These are phyloP conservation scores for Hypoxylon sp. DNA, from an alignment of 2,329 filamentous ascomycete species.

Conservation along the genomic window DNA sequence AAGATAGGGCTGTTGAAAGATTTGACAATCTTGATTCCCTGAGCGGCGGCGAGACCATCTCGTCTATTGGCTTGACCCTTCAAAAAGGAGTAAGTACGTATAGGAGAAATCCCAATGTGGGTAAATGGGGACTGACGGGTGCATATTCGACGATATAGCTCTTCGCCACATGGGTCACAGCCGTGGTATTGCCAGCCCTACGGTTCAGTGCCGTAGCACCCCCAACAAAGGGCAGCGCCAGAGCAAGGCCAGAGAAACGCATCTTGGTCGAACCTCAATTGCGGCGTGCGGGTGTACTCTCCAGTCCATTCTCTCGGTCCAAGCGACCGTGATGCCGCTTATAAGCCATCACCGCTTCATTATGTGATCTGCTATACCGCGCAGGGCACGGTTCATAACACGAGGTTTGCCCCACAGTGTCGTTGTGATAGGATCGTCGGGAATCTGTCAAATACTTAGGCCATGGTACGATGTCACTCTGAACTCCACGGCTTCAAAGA, in stretches of 20 bases:
- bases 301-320: neutral
- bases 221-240: constrained; percentile 13
- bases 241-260: constrained; percentile 18
- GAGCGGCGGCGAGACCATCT: constrained; percentile 34
- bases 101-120: no score
- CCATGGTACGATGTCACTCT: constrained; percentile 20
- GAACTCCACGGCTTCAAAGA: constrained; percentile 13
- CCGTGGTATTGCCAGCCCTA: constrained; percentile 14
- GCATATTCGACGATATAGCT: constrained; percentile 40
- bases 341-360: constrained; percentile 2
- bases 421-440: constrained; percentile 2
- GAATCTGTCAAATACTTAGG: neutral
- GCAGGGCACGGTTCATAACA: constrained; percentile 9
- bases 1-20: constrained; percentile 43
- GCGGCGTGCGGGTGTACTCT: neutral
- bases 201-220: constrained; percentile 15
- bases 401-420: constrained; percentile 19
- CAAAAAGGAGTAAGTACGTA: no score
- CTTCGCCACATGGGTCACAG: constrained; percentile 19
- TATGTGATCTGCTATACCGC: neutral
- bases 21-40: constrained; percentile 36
- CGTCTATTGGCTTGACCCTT: constrained; percentile 28
- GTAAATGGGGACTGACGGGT: constrained; percentile 31
- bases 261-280: constrained; percentile 11
- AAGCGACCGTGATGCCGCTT: constrained; percentile 3